Evolutionary conservation across 164 flowering plant species (phyloP).

Genomic region (Liquidambar formosana): DNA sequence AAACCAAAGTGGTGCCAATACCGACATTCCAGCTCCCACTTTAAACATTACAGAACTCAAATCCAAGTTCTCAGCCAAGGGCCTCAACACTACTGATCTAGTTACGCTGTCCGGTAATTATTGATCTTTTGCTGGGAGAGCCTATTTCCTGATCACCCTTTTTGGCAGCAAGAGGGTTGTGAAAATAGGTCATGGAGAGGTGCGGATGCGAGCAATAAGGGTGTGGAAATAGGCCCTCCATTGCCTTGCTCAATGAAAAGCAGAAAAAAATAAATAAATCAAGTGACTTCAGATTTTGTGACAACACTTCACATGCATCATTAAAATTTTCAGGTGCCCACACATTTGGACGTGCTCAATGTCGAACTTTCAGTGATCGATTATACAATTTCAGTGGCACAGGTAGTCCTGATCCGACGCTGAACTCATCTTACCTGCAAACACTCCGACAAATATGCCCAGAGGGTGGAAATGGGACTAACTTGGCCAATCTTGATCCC

Average conservation of each 20-base stretch:
- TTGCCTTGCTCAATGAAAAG: too few species aligned
- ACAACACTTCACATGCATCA: too few species aligned
- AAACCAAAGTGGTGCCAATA: slow-evolving; percentile 21
- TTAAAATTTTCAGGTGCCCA: slow-evolving; percentile 39
- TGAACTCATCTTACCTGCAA: slow-evolving; percentile 28
- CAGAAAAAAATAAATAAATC: too few species aligned
- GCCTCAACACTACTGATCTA: slow-evolving; percentile 34
- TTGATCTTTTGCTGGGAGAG: too few species aligned
- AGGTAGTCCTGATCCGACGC: slow-evolving; percentile 35
- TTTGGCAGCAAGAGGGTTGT: too few species aligned
- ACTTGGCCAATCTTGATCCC: slow-evolving; percentile 35
- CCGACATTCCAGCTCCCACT: slow-evolving; percentile 19
- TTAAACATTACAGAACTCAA: slow-evolving; percentile 10
- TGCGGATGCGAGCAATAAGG: too few species aligned
- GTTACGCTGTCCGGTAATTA: slow-evolving; percentile 48
- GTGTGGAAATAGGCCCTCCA: too few species aligned
- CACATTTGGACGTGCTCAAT: too few species aligned
- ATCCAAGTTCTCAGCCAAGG: slow-evolving; percentile 11
- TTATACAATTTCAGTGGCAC: slow-evolving; percentile 36
- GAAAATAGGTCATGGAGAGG: too few species aligned
- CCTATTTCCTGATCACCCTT: too few species aligned
- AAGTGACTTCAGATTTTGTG: too few species aligned
- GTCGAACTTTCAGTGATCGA: slow-evolving; percentile 22
- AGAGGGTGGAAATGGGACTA: slow-evolving; percentile 18
- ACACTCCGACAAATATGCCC: slow-evolving; percentile 47